A percentile compares a stretch with the other conserved stretches of the same genome.
These are phyloP conservation scores for Neurospora discreta DNA, from an alignment of 495 filamentous ascomycete species.

Conservation along the genomic window DNA sequence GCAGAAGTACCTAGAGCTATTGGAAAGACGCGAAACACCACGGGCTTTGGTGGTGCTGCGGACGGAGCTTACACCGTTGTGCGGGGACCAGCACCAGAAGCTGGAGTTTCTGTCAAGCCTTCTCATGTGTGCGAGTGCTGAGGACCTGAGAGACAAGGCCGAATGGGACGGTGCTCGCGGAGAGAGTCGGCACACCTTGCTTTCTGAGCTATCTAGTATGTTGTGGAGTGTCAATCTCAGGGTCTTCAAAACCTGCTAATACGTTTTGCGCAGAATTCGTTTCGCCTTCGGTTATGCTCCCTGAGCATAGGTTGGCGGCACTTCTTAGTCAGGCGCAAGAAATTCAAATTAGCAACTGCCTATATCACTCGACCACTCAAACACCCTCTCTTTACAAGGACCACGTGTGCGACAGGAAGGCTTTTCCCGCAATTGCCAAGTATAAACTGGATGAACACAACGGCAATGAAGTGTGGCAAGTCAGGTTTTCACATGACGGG, in stretches of 20 bases:
- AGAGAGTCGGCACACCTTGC: constrained; percentile 59
- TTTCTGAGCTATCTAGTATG: constrained; percentile 78
- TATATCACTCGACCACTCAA: constrained; percentile 75
- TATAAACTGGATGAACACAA: constrained; percentile 60
- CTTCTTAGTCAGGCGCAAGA: constrained; percentile 76
- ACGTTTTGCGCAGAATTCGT: constrained; percentile 55
- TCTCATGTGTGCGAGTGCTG: constrained; percentile 73
- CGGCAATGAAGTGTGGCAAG: constrained; percentile 75
- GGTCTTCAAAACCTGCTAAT: constrained; percentile 3
- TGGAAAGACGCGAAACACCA: constrained; percentile 64
- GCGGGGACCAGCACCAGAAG: constrained; percentile 56
- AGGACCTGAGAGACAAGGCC: constrained; percentile 71
- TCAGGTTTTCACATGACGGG: constrained; percentile 85
- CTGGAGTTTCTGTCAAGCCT: constrained; percentile 80
- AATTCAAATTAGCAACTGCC: constrained; percentile 68
- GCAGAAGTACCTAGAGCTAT: constrained; percentile 89
- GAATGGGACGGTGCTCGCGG: constrained; percentile 81
- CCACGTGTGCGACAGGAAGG: constrained; percentile 67
- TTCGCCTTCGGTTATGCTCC: constrained; percentile 96
- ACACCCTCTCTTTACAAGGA: constrained; percentile 82
- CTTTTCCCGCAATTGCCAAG: constrained; percentile 62
- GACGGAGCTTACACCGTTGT: constrained; percentile 77
- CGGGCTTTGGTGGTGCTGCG: constrained; percentile 72
- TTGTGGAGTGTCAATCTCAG: constrained; percentile 4
- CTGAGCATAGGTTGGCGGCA: constrained; percentile 78